These are phyloP conservation scores for Cucurbita pepo DNA, from an alignment of 306 rosid genomes.

Conservation along the genomic window DNA sequence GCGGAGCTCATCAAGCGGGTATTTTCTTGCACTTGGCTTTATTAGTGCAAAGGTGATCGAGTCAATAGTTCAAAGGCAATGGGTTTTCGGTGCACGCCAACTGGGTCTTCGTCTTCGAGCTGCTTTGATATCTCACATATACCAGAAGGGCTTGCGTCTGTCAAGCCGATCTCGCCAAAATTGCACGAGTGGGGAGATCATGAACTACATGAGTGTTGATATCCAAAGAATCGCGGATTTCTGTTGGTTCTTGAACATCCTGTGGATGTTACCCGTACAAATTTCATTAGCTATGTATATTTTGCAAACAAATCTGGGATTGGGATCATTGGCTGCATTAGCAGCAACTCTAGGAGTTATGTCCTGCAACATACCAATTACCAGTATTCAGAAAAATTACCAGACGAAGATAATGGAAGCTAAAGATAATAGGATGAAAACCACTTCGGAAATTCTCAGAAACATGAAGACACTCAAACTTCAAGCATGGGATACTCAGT, in stretches of 20 bases:
- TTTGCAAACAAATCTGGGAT: conserved; percentile 58
- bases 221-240: conserved; percentile 86
- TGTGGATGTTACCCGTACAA: conserved; percentile 94
- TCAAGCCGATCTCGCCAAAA: conserved; percentile 66
- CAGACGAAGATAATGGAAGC: conserved; percentile 84
- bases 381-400: conserved; percentile 57
- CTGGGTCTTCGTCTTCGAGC: conserved; percentile 82
- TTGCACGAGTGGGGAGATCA: conserved; percentile 73
- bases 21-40: conserved; percentile 54
- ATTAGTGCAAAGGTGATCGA: conserved; percentile 65
- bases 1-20: conserved; percentile 41
- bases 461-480: conserved; percentile 82
- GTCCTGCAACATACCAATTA: conserved; percentile 67
- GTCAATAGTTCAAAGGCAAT: conserved; percentile 74
- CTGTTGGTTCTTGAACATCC: conserved; percentile 52
- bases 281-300: conserved; percentile 61
- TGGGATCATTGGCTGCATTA: conserved; percentile 61
- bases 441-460: conserved; percentile 68
- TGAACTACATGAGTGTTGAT: conserved; percentile 93
- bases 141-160: conserved; percentile 55
- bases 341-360: conserved; percentile 65
- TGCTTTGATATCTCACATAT: conserved; percentile 60
- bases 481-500: conserved; percentile 85
- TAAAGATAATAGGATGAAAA: conserved; percentile 78
- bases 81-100: conserved; percentile 93